Evolutionary conservation across 495 filamentous ascomycete genomes (phyloP), one percentile per base, ranked within the genome.

Genomic region (Penicillium dipodomyicola): DNA sequence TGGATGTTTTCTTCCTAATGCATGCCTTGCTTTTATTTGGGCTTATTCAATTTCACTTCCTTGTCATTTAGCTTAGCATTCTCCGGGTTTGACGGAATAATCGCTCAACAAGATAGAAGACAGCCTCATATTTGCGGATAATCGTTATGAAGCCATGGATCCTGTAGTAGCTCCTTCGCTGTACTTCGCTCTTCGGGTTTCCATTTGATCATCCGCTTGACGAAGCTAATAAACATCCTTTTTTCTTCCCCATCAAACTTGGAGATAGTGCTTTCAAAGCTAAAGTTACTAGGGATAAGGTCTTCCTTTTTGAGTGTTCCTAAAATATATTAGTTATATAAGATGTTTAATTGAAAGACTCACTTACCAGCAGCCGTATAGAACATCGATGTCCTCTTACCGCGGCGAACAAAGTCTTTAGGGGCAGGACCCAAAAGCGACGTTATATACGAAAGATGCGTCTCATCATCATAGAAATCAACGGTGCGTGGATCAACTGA

Each of bases 401-500:
- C 65, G 33, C 40, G 29, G 37, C 22, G 25, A 52, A 68, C 32
- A 42, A 68, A 50, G 4, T 60, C 56, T 51, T 59, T 44, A 27
- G 74, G 74, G n/a, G 63, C 45, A 42, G 72, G 67, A n/a, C 72
- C 75, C 29, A 76, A 59, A 30, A 77, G 50, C 20, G 70, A 65
- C 39, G 69, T 69, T 54, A 76, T 75, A 44, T 71, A 51, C 25
- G 67, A 63, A 19, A 75, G 60, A 57, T 74, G 74, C 15, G 44
- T 54, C 52, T 49, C 7, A 19, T 61, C 61, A 60, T 63, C 54
- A 51, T 75, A 72, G 39, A 62, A 59, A 25, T 55, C 49, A 35
- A 33, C 48, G 3, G 12, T 42, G 39, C 12, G 50, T 40, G 62
- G 52, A 59, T 69, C 60, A 42, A 61, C 17, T 5, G 30, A 43